Percentiles rank a stretch among this genome's conserved stretches.
These are phyloP conservation scores for Pulicaria dysenterica DNA, from an alignment of 129 eudicot genomes.

Conservation along the genomic window DNA sequence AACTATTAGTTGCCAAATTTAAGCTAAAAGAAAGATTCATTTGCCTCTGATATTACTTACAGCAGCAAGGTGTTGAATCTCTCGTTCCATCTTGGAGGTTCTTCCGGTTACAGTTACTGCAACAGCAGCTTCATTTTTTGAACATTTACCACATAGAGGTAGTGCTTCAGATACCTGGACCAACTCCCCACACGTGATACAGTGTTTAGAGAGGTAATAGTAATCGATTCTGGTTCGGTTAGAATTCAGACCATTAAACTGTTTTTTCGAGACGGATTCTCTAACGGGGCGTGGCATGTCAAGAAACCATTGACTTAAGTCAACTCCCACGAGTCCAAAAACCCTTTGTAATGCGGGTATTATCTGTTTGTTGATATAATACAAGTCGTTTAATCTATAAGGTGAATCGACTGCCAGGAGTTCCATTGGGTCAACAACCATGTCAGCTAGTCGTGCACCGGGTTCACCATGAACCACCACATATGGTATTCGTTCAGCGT, in stretches of 20 bases:
- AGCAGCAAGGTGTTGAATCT: conserved; percentile 85
- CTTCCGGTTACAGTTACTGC: conserved; percentile 62
- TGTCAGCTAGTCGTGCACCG: conserved; percentile 84
- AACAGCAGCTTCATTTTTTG: conserved; percentile 56
- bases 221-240: conserved; percentile 76
- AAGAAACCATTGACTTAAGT: conserved; percentile 72
- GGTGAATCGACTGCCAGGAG: conserved; percentile 81
- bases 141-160: conserved; percentile 63
- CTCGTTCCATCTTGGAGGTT: conserved; percentile 76
- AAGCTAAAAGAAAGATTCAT: no score
- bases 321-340: conserved; percentile 88
- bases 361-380: conserved; percentile 90
- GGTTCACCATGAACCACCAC: conserved; percentile 95
- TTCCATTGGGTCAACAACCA: conserved; percentile 85
- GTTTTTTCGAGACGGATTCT: conserved; percentile 62
- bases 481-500: conserved; percentile 86
- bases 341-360: conserved; percentile 90
- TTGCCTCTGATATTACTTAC: conserved; percentile 51
- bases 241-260: conserved; percentile 43
- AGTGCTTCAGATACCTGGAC: conserved; percentile 55
- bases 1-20: not conserved
- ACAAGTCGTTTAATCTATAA: conserved; percentile 76
- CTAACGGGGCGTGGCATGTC: conserved; percentile 82
- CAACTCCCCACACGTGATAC: conserved; percentile 79
- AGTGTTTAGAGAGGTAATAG: conserved; percentile 78